Conservation (phyloP, 2,329 filamentous ascomycete species). For the Hypomyces perniciosus region DNA sequence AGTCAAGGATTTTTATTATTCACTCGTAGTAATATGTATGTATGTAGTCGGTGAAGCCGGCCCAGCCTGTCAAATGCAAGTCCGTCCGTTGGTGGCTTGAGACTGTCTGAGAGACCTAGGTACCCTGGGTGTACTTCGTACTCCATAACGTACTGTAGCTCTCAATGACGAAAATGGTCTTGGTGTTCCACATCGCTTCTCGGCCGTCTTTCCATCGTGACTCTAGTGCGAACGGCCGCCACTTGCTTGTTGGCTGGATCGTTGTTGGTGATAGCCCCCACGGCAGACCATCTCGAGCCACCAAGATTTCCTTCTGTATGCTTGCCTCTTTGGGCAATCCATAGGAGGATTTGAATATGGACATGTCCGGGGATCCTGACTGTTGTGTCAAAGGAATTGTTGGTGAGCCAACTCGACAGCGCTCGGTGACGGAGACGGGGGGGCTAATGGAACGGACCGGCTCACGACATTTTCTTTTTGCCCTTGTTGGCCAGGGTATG, state of each 20-base stretch:
- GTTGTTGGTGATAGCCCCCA: conserved; percentile 19
- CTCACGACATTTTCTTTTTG: conserved; percentile 6
- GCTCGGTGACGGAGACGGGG: conserved; percentile 12
- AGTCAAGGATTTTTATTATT: conserved; percentile 1
- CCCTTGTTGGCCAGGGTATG: neutral
- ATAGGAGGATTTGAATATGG: neutral
- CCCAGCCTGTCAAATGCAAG: conserved; percentile 5
- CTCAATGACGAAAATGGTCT: conserved; percentile 13
- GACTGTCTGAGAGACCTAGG: conserved; percentile 7
- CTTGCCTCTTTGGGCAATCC: conserved; percentile 13
- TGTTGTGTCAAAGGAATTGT: too few species aligned
- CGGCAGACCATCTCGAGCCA: conserved; percentile 7
- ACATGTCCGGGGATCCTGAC: neutral
- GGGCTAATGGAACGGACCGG: conserved; percentile 26
- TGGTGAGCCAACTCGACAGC: conserved; percentile 9
- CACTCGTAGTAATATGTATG: neutral
- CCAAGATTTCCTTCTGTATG: conserved; percentile 7
- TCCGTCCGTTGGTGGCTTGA: conserved; percentile 7
- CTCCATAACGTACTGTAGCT: neutral
- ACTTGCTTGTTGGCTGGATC: conserved; percentile 17
- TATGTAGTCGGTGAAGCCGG: conserved; percentile 13
- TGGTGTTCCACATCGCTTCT: conserved; percentile 10
- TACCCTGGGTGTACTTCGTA: too few species aligned
- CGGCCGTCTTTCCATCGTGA: conserved; percentile 16
- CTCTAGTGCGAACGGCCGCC: conserved; percentile 12